Evolutionary conservation across 805 yeast genomes (phyloP).

Genomic region (Groenewaldozyma tartarivorans): DNA sequence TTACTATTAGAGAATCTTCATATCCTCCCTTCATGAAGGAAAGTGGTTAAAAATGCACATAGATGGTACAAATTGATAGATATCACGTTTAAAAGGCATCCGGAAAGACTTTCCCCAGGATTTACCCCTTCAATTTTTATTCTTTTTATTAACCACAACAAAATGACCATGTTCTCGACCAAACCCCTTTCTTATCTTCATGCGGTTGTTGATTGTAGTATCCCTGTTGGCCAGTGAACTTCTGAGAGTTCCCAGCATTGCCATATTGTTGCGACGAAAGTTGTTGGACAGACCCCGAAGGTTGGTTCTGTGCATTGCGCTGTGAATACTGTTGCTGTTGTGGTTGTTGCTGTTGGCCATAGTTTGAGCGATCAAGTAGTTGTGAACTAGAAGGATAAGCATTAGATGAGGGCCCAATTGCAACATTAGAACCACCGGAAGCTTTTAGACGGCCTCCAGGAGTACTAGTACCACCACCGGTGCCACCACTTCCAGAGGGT

Average conservation of each 20-base stretch:
- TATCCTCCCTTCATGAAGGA: no score
- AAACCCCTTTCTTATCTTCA: constrained; percentile 23
- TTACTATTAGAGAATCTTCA: no score
- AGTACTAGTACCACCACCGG: background rate
- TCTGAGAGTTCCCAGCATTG: background rate
- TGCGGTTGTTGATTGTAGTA: constrained; percentile 2
- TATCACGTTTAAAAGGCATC: no score
- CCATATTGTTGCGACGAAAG: constrained; percentile 9
- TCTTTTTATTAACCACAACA: constrained; percentile 31
- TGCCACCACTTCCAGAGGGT: constrained; percentile 9
- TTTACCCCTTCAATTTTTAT: no score
- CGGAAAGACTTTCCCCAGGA: no score
- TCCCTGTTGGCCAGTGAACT: background rate
- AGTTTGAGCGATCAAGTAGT: constrained; percentile 7
- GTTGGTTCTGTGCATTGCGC: constrained; percentile 12
- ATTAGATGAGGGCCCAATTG: background rate
- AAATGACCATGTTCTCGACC: constrained; percentile 23
- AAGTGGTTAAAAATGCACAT: no score
- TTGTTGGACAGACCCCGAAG: constrained; percentile 9
- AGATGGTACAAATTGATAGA: no score
- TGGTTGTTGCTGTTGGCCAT: constrained; percentile 13
- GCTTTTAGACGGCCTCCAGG: constrained; percentile 1
- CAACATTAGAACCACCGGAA: background rate
- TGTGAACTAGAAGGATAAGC: constrained; percentile 6
- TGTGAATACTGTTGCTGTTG: constrained; percentile 15